phyloP scores from a whole-genome alignment of 225 moss, liverwort and hornwort genomes.

The Polytrichum commune region DNA sequence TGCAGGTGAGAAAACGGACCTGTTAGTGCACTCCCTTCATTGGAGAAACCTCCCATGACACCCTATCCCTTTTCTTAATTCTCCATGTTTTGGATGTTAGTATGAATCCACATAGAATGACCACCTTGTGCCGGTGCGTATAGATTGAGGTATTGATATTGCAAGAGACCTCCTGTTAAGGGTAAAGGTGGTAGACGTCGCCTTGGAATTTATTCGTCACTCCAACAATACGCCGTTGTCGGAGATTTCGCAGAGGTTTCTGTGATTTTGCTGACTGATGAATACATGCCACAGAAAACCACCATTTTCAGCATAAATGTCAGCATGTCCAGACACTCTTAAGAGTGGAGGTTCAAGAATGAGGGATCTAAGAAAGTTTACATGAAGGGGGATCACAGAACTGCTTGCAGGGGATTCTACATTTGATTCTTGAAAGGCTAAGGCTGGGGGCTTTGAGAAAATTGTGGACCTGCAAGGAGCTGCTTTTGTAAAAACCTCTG shows the following conservation, averaged over 20 bases:
- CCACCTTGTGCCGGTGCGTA: too few species aligned
- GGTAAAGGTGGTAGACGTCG: slow-evolving; percentile 27
- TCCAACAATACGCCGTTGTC: slow-evolving; percentile 53
- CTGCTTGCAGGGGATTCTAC: not conserved
- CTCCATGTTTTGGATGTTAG: too few species aligned
- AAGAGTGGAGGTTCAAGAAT: too few species aligned
- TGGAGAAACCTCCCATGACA: too few species aligned
- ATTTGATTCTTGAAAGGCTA: not conserved
- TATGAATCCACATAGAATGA: too few species aligned
- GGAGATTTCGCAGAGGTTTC: slow-evolving; percentile 37
- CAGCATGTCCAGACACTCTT: too few species aligned
- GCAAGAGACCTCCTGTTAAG: not conserved
- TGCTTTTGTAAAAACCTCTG: too few species aligned
- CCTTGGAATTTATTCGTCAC: slow-evolving; percentile 52
- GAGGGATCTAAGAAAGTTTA: not conserved
- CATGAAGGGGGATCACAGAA: not conserved
- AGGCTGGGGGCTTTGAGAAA: not conserved
- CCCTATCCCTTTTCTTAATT: too few species aligned
- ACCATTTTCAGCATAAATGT: not conserved
- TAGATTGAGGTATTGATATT: too few species aligned
- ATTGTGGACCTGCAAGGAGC: too few species aligned
- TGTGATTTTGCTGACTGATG: slow-evolving; percentile 48
- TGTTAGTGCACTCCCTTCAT: too few species aligned
- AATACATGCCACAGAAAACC: slow-evolving; percentile 19
- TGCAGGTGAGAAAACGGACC: too few species aligned